phyloP scores from a whole-genome alignment of 1,139 yeast species.

The Suhomyces taliae region DNA sequence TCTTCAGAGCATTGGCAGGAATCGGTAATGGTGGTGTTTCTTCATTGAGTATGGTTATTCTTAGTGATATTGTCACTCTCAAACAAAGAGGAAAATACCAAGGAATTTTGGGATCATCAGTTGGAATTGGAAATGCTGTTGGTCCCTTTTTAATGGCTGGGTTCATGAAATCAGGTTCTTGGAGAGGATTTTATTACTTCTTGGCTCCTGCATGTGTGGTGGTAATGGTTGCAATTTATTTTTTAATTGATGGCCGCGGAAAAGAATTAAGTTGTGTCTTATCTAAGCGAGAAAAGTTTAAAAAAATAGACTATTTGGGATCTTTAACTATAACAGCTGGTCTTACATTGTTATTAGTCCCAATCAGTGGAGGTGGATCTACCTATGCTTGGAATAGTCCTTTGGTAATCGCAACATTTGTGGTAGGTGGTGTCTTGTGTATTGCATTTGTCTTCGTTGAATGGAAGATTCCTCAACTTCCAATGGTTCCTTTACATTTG shows the following conservation, averaged over 20 bases:
- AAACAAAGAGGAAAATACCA: constrained; percentile 46
- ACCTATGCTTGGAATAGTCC: constrained; percentile 52
- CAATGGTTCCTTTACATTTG: constrained; percentile 55
- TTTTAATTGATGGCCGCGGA: constrained; percentile 27
- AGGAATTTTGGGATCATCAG: constrained; percentile 49
- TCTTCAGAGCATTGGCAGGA: constrained; percentile 46
- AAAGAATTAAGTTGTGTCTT: constrained; percentile 25
- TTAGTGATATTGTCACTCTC: constrained; percentile 43
- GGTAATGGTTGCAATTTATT: constrained; percentile 26
- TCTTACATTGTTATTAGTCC: constrained; percentile 45
- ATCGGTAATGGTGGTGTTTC: constrained; percentile 48
- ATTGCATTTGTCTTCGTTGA: constrained; percentile 47
- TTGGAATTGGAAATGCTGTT: constrained; percentile 53
- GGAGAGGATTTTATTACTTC: constrained; percentile 53
- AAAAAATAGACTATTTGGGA: constrained; percentile 52
- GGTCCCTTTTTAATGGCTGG: constrained; percentile 62
- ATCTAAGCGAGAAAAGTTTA: constrained; percentile 30
- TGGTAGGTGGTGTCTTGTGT: constrained; percentile 45
- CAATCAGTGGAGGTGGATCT: constrained; percentile 55
- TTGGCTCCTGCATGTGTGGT: constrained; percentile 43
- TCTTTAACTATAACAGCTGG: constrained; percentile 45
- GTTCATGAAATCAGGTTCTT: constrained; percentile 41
- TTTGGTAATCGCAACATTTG: constrained; percentile 46
- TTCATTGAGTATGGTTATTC: constrained; percentile 43
- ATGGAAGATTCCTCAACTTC: constrained; percentile 49